Evolutionary conservation across 2,329 filamentous ascomycete genomes (phyloP).

Genomic region (Cladophialophora immunda): DNA sequence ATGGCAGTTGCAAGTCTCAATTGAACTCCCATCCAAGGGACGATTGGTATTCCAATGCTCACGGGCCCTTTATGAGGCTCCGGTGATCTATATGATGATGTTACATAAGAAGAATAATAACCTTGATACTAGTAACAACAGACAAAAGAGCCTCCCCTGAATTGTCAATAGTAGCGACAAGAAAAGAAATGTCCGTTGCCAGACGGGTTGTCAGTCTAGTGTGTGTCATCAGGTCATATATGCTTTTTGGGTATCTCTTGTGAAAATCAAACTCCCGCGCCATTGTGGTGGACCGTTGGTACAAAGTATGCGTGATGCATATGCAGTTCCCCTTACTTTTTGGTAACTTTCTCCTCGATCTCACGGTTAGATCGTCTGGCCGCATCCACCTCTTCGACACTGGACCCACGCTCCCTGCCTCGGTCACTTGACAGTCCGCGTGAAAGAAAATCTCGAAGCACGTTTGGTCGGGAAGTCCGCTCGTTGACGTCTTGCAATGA

Average conservation of each 20-base stretch:
- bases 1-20: background rate
- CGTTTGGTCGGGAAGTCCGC: slow-evolving; percentile 31
- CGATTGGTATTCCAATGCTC: slow-evolving; percentile 21
- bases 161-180: slow-evolving; percentile 19
- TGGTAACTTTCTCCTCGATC: slow-evolving; percentile 35
- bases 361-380: slow-evolving; percentile 33
- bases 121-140: slow-evolving; percentile 13
- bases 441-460: slow-evolving; percentile 36
- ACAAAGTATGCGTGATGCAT: slow-evolving; percentile 29
- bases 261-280: slow-evolving; percentile 36
- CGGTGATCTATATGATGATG: slow-evolving; percentile 12
- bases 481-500: slow-evolving; percentile 35
- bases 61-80: background rate
- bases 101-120: slow-evolving; percentile 26
- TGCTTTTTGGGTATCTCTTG: slow-evolving; percentile 38
- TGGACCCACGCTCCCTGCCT: slow-evolving; percentile 35
- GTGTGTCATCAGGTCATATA: slow-evolving; percentile 38
- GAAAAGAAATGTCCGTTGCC: slow-evolving; percentile 38
- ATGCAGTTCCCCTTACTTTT: slow-evolving; percentile 15
- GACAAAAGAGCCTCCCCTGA: slow-evolving; percentile 22
- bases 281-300: slow-evolving; percentile 26
- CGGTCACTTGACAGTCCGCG: slow-evolving; percentile 38
- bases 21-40: background rate
- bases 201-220: slow-evolving; percentile 36
- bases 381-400: slow-evolving; percentile 33